These are phyloP conservation scores for Taphrina deformans DNA, from an alignment of 1,139 yeast species.

Conservation along the genomic window DNA sequence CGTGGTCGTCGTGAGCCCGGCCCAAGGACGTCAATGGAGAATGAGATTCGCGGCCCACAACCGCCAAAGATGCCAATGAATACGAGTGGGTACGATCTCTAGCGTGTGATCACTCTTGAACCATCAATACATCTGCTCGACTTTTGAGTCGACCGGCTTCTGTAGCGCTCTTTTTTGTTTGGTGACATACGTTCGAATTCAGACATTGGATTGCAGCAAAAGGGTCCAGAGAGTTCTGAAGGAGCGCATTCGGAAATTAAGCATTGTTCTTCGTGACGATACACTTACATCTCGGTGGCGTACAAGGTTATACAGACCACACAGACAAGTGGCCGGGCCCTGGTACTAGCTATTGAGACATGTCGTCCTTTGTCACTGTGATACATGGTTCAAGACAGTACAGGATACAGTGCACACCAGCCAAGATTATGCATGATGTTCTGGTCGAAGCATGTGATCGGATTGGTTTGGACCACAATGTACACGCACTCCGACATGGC, in stretches of 20 bases:
- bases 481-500: constrained; percentile 25
- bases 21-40: neutral
- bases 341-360: neutral
- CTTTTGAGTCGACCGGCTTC: no score
- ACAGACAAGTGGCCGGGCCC: neutral
- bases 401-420: constrained; percentile 31
- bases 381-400: constrained; percentile 19
- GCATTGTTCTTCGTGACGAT: no score
- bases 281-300: neutral
- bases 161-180: no score
- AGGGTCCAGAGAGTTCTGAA: no score
- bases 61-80: neutral
- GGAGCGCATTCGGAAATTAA: no score
- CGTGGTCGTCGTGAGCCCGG: neutral
- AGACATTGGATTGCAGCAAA: no score
- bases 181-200: no score
- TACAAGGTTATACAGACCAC: neutral
- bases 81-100: neutral
- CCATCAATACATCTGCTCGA: neutral
- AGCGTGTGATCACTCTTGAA: neutral
- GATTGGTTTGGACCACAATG: constrained; percentile 28
- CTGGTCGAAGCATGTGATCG: constrained; percentile 34
- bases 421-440: constrained; percentile 30
- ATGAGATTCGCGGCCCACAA: neutral
- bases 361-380: constrained; percentile 32